Evolutionary conservation across 257 asterid genomes (phyloP).

Genomic region (Eustoma russellianum): DNA sequence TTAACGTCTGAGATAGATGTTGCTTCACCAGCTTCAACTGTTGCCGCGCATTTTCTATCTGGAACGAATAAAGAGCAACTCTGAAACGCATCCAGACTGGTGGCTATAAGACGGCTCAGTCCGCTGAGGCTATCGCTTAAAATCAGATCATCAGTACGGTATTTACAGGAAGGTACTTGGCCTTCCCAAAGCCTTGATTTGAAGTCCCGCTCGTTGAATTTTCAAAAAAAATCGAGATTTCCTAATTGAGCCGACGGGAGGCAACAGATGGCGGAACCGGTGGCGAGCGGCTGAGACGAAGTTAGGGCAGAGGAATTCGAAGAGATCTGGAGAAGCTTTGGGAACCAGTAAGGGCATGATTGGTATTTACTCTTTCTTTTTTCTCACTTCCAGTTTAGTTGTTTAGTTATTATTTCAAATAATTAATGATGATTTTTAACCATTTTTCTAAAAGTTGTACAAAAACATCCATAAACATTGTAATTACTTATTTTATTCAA

Average conservation of each 20-base stretch:
- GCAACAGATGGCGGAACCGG: constrained; percentile 3
- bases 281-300: constrained; percentile 5
- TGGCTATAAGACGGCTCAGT: constrained; percentile 72
- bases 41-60: constrained; percentile 59
- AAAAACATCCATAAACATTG: too few species aligned
- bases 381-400: too few species aligned
- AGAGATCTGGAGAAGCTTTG: background rate
- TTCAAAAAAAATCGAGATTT: background rate
- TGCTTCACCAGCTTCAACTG: constrained; percentile 47
- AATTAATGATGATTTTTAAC: too few species aligned
- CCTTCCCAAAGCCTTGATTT: background rate
- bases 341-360: constrained; percentile 11
- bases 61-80: constrained; percentile 74
- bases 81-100: constrained; percentile 89
- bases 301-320: constrained; percentile 16
- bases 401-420: too few species aligned
- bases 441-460: too few species aligned
- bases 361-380: constrained; percentile 1
- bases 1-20: constrained; percentile 39
- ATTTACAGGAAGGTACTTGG: constrained; percentile 62
- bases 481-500: too few species aligned
- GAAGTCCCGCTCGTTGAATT: background rate
- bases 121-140: constrained; percentile 88
- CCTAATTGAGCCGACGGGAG: background rate
- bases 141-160: constrained; percentile 63